Conservation (phyloP, 2,329 filamentous ascomycete species). For the Harringtonia lauricola region DNA sequence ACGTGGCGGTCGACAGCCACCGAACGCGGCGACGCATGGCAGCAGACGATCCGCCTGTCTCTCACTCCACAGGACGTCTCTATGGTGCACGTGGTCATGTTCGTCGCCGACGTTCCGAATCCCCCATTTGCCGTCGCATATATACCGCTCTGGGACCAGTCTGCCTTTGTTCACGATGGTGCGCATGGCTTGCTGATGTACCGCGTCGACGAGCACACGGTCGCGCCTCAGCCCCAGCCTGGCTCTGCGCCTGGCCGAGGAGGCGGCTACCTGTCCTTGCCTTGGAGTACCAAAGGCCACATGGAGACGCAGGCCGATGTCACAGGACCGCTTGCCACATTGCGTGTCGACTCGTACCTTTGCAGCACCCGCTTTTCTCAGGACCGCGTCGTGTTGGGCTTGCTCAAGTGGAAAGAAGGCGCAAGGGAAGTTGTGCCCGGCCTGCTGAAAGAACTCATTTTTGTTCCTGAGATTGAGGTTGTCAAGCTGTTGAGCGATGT, state of each 20-base stretch:
- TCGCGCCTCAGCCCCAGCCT: slow-evolving; percentile 44
- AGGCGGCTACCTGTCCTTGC: slow-evolving; percentile 76
- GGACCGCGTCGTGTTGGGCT: slow-evolving; percentile 71
- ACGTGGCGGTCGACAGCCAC: slow-evolving; percentile 81
- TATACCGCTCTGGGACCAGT: slow-evolving; percentile 86
- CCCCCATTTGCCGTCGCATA: slow-evolving; percentile 86
- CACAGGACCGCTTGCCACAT: slow-evolving; percentile 67
- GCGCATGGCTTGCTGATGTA: slow-evolving; percentile 73
- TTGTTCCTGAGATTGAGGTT: slow-evolving; percentile 94
- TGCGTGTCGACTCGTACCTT: slow-evolving; percentile 73
- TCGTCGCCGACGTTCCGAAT: slow-evolving; percentile 73
- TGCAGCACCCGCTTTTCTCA: slow-evolving; percentile 95
- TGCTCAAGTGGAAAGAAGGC: slow-evolving; percentile 78
- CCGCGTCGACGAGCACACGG: slow-evolving; percentile 84
- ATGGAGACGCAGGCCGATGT: slow-evolving; percentile 62
- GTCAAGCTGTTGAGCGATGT: slow-evolving; percentile 88
- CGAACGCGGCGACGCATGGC: slow-evolving; percentile 74
- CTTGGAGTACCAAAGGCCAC: slow-evolving; percentile 62
- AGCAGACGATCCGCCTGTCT: slow-evolving; percentile 73
- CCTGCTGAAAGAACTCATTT: slow-evolving; percentile 72
- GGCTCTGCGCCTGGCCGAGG: slow-evolving; percentile 38
- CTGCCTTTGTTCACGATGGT: slow-evolving; percentile 83
- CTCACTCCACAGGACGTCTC: slow-evolving; percentile 72
- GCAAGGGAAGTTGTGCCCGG: slow-evolving; percentile 60
- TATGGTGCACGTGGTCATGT: slow-evolving; percentile 78